phyloP scores from a whole-genome alignment of 1,139 yeast species.

The Lodderomyces metapsilosis region DNA sequence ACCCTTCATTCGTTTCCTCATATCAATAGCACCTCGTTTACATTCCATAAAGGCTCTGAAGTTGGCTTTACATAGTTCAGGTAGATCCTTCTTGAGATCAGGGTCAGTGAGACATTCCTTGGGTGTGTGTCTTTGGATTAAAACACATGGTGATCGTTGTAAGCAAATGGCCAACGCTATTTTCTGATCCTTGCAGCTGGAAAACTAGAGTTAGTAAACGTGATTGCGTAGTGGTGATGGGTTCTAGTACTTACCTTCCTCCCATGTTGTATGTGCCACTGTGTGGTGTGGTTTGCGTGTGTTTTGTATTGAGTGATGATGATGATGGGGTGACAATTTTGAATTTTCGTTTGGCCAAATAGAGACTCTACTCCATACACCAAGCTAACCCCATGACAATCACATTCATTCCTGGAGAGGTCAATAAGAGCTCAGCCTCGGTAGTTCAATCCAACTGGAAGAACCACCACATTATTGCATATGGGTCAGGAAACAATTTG shows the following conservation, averaged over 20 bases:
- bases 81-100: slow-evolving; percentile 69
- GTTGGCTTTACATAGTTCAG: slow-evolving; percentile 85
- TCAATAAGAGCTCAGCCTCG: slow-evolving; percentile 56
- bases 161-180: slow-evolving; percentile 92
- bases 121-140: slow-evolving; percentile 86
- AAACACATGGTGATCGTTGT: slow-evolving; percentile 94
- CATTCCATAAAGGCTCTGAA: slow-evolving; percentile 87
- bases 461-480: slow-evolving; percentile 61
- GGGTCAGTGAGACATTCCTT: slow-evolving; percentile 85
- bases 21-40: slow-evolving; percentile 78
- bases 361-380: neutral
- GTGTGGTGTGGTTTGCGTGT: neutral
- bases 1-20: slow-evolving; percentile 90
- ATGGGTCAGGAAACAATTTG: slow-evolving; percentile 87
- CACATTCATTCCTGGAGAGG: slow-evolving; percentile 83
- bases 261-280: slow-evolving; percentile 21
- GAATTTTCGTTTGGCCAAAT: too few species aligned
- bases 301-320: neutral
- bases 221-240: neutral
- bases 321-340: slow-evolving; percentile 2
- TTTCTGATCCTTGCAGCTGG: slow-evolving; percentile 88
- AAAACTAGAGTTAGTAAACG: neutral
- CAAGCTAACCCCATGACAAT: slow-evolving; percentile 46
- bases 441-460: slow-evolving; percentile 70
- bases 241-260: slow-evolving; percentile 31